Conservation (phyloP, 108 stramenopile species). For the Cyclotella sp. region DNA sequence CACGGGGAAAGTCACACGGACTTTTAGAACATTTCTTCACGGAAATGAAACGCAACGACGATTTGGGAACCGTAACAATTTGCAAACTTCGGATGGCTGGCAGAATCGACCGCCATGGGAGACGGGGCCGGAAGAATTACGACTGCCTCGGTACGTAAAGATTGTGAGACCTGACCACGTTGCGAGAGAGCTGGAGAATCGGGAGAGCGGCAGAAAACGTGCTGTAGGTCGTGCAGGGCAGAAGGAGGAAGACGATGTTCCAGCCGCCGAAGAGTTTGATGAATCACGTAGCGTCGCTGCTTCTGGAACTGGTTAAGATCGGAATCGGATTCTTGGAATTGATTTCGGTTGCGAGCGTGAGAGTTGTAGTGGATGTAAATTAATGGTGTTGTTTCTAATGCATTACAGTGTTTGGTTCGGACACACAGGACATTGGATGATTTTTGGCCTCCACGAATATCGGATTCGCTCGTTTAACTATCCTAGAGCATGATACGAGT, state of each 20-base stretch:
- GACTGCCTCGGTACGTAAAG: constrained; percentile 55
- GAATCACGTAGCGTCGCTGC: constrained; percentile 5
- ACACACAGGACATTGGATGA: no score
- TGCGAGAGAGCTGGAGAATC: background rate
- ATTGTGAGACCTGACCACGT: background rate
- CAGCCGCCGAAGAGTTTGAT: background rate
- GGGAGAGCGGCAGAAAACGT: background rate
- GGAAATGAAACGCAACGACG: background rate
- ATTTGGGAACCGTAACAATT: constrained; percentile 1
- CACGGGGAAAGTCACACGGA: constrained; percentile 33
- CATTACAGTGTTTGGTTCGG: no score
- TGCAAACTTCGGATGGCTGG: background rate
- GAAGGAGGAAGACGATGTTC: background rate
- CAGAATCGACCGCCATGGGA: constrained; percentile 51
- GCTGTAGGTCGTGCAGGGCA: background rate
- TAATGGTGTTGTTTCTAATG: background rate
- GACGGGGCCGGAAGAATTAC: constrained; percentile 55
- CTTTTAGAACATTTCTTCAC: constrained; percentile 33
- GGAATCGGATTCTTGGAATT: background rate
- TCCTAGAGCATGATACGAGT: no score
- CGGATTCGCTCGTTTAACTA: no score
- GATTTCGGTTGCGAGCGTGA: background rate
- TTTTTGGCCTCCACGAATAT: no score
- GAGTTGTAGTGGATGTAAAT: constrained; percentile 3
- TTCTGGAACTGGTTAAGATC: constrained; percentile 6